These are phyloP conservation scores for Tardiomyces blankii DNA, from an alignment of 1,139 yeast species.

Conservation along the genomic window DNA sequence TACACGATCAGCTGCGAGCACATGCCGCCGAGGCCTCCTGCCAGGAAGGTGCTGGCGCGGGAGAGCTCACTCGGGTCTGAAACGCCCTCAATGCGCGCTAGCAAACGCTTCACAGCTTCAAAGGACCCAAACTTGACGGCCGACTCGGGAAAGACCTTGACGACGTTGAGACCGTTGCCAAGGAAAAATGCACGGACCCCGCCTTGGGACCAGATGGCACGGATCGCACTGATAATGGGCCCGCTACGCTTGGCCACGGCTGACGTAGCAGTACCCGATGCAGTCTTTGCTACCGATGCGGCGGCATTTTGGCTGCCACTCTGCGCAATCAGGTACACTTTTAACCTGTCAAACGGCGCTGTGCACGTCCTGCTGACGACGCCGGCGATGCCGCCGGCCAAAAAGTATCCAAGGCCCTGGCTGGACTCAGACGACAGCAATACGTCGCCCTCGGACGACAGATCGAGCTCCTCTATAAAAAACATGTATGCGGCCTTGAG, in stretches of 20 bases:
- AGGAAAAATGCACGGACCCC: conserved; percentile 83
- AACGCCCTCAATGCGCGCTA: conserved; percentile 72
- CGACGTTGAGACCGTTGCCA: conserved; percentile 88
- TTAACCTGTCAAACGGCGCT: conserved; percentile 92
- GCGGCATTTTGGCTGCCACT: conserved; percentile 40
- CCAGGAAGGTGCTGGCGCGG: conserved; percentile 66
- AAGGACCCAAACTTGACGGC: conserved; percentile 97
- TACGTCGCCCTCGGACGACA: conserved; percentile 87
- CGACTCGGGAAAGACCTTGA: conserved; percentile 92
- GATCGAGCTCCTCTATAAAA: conserved; percentile 70
- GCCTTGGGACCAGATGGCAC: conserved; percentile 76
- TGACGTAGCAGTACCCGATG: conserved; percentile 5
- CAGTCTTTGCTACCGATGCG: conserved; percentile 9
- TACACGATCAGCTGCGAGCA: conserved; percentile 85
- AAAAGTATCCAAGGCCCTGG: conserved; percentile 78
- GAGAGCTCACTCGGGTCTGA: conserved; percentile 64
- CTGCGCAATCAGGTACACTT: conserved; percentile 87
- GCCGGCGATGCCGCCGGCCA: conserved; percentile 94
- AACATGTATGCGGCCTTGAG: conserved; percentile 73
- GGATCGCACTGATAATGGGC: conserved; percentile 50
- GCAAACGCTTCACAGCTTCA: conserved; percentile 69
- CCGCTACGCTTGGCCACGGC: conserved; percentile 39
- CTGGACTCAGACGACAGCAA: conserved; percentile 68
- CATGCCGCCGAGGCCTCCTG: conserved; percentile 97
- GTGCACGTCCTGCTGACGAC: conserved; percentile 96